A percentile compares a stretch with the other conserved stretches of the same genome.
Evolutionary conservation across 106 monocot species (phyloP).

Genomic region (Dendrobium huoshanense): DNA sequence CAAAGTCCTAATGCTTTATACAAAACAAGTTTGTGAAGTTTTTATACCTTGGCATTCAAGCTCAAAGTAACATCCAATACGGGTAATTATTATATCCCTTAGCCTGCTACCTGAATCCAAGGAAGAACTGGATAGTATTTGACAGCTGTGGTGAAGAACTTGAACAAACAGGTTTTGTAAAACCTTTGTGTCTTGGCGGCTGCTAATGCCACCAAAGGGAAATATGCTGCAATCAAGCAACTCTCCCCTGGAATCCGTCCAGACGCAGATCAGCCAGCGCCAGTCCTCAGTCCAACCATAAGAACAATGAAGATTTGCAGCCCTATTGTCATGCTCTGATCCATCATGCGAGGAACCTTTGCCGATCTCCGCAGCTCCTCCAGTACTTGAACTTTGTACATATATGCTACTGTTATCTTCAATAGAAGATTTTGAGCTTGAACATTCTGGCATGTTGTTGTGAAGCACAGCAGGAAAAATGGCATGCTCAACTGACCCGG

Average conservation of each 20-base stretch:
- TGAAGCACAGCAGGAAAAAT: not conserved
- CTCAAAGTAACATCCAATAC: constrained; percentile 88
- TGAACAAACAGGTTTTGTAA: constrained; percentile 90
- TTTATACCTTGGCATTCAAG: constrained; percentile 93
- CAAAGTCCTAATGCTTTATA: not conserved
- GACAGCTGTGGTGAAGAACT: constrained; percentile 81
- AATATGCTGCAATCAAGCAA: constrained; percentile 79
- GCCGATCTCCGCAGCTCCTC: constrained; percentile 36
- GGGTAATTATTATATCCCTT: constrained; percentile 76
- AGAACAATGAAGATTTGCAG: constrained; percentile 83
- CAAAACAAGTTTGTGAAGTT: not conserved
- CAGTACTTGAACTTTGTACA: constrained; percentile 36
- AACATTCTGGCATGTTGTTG: constrained; percentile 16
- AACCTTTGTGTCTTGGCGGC: constrained; percentile 89
- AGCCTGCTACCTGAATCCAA: constrained; percentile 34
- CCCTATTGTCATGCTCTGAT: constrained; percentile 38
- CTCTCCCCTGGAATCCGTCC: constrained; percentile 94
- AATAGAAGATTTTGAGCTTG: constrained; percentile 33
- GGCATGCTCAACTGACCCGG: constrained; percentile 50
- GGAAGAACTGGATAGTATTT: constrained; percentile 59
- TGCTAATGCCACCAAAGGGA: constrained; percentile 93
- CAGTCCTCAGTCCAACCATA: constrained; percentile 99
- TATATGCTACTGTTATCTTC: constrained; percentile 53
- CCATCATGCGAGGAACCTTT: constrained; percentile 30
- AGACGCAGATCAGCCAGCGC: constrained; percentile 92